Evolutionary conservation across 352 stramenopile species (phyloP), one percentile per base, ranked within the genome.

Genomic region (Pythium dissimile): DNA sequence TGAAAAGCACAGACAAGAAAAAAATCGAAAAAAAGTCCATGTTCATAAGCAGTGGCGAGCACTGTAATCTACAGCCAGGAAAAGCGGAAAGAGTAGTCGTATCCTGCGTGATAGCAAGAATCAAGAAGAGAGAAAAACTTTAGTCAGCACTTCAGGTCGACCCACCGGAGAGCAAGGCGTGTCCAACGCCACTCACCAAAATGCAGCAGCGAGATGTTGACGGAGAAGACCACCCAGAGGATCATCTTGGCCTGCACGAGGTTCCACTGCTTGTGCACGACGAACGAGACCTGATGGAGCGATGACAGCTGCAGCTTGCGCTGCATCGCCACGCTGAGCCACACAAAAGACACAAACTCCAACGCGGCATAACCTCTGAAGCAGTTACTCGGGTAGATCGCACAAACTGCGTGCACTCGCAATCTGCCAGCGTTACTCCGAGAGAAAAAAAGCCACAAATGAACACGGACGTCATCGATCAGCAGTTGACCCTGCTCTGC

Each of bases 251-350:
- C 41, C 39, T 59, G 69, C 8, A 77, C 37, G n/a, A 67, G 46
- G 49, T 38, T 35, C 38, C 20, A 55, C 20, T 79, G 67, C 0
- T 44, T 64, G 24, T 72, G 57, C 30, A 76, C 23, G 0, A 74
- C 67, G 18, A 79, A 76, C 8, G 58, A 49, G 3, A 79, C 48
- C 18, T 72, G 67, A 11, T 55, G 38, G 15, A 48, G 3, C 24
- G 50, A 38, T n/a, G 50, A 57, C n/a, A 57, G n/a, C 3, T 38
- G 8, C 5, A 57, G 37, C 26, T 57, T 57, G 10, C 24, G 50
- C 10, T n/a, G 41, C 16, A 57, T 24, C 0, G 23, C 30, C 5
- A 57, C 13, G 16, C 37, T 37, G 1, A 57, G 16, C 12, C 12
- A 1, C 5, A 46, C 12, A 11, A 57, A 48, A 3, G 24, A 57